Conservation (phyloP, 768 basidiomycete species). For the Pleurotus platypus region DNA sequence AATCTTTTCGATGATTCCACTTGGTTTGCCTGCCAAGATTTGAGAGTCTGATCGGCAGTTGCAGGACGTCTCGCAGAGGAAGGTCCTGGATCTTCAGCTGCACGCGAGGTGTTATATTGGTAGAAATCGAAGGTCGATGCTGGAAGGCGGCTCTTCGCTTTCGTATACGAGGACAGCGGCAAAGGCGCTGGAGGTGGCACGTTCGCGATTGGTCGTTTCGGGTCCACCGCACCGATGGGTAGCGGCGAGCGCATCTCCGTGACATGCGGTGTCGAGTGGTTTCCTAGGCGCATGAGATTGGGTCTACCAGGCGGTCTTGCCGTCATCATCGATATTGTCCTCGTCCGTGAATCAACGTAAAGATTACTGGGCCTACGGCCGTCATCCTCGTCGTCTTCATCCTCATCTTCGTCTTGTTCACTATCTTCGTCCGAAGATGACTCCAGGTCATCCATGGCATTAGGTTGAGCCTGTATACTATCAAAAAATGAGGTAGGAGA, state of each 20-base stretch:
- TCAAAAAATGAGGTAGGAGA: conserved; percentile 76
- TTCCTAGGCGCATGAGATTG: conserved; percentile 60
- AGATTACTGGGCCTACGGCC: conserved; percentile 16
- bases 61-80: conserved; percentile 11
- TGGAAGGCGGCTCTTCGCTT: conserved; percentile 34
- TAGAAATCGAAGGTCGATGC: conserved; percentile 42
- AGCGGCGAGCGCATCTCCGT: conserved; percentile 33
- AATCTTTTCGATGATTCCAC: conserved; percentile 62
- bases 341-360: conserved; percentile 30
- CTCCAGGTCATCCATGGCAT: conserved; percentile 72
- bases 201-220: conserved; percentile 51
- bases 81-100: conserved; percentile 10
- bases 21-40: conserved; percentile 30
- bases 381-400: conserved; percentile 24
- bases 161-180: conserved; percentile 42
- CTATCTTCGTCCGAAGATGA: conserved; percentile 50
- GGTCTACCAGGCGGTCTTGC: conserved; percentile 25
- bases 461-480: conserved; percentile 62
- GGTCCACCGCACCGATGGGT: conserved; percentile 25
- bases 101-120: conserved; percentile 40
- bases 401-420: conserved; percentile 33
- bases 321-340: conserved; percentile 33
- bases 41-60: conserved; percentile 26
- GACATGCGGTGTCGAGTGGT: conserved; percentile 68
- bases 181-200: conserved; percentile 39